Percentiles rank a stretch among this genome's conserved stretches.
These are phyloP conservation scores for Orbilia oligospora DNA, from an alignment of 2,329 filamentous ascomycete genomes.

Conservation along the genomic window DNA sequence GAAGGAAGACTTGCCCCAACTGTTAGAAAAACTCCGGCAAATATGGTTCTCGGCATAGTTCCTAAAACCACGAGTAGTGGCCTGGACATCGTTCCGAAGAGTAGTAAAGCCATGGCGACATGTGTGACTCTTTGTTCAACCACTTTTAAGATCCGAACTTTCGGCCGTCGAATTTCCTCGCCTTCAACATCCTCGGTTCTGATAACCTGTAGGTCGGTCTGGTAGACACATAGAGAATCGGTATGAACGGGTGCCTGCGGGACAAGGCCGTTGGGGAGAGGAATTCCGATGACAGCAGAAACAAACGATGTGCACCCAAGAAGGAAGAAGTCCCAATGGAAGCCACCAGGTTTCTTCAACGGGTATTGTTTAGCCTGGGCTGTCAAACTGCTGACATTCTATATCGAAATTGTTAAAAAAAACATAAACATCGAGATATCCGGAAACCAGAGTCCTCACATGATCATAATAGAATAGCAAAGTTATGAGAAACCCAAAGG, in stretches of 20 bases:
- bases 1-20: slow-evolving; percentile 35
- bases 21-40: slow-evolving; percentile 52
- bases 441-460: slow-evolving; percentile 63
- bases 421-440: too few species aligned
- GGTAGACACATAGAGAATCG: slow-evolving; percentile 80
- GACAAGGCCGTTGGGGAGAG: slow-evolving; percentile 86
- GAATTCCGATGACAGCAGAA: slow-evolving; percentile 81
- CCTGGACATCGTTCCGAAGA: slow-evolving; percentile 82
- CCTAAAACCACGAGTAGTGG: slow-evolving; percentile 81
- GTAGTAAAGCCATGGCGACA: slow-evolving; percentile 81
- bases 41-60: slow-evolving; percentile 78
- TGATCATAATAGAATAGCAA: slow-evolving; percentile 74
- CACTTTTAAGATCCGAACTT: slow-evolving; percentile 70
- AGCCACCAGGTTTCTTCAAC: slow-evolving; percentile 83
- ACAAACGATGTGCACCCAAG: slow-evolving; percentile 83
- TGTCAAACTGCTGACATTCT: slow-evolving; percentile 70
- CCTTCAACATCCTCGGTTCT: slow-evolving; percentile 73
- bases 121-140: slow-evolving; percentile 86
- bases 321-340: slow-evolving; percentile 88
- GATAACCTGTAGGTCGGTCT: slow-evolving; percentile 70
- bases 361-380: slow-evolving; percentile 84
- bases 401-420: background rate
- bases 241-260: slow-evolving; percentile 88
- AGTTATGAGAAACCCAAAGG: slow-evolving; percentile 72
- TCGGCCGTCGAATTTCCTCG: slow-evolving; percentile 67